Conservation (phyloP, 2,329 filamentous ascomycete species). For the Pestalotiopsis sp. region DNA sequence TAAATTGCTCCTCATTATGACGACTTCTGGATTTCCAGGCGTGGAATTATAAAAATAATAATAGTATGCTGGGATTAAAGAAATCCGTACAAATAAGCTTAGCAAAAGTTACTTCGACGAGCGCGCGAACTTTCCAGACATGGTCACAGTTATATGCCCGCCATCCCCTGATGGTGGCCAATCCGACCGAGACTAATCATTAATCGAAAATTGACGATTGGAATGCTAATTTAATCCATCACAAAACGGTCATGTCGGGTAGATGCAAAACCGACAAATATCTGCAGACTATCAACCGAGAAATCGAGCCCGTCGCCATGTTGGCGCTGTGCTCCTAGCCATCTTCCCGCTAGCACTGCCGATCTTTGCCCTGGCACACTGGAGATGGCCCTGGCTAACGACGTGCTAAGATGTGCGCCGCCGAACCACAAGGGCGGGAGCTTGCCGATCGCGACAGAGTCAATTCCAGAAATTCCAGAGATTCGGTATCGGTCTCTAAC, state of each 20-base stretch:
- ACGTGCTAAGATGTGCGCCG: too few relatives aligned
- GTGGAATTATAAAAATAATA: neutral
- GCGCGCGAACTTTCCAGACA: neutral
- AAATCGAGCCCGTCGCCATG: too few relatives aligned
- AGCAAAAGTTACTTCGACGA: neutral
- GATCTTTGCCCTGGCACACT: neutral
- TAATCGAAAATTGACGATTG: neutral
- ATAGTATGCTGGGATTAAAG: neutral
- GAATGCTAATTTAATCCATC: neutral
- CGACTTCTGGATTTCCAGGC: neutral
- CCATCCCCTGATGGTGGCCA: neutral
- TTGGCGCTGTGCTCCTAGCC: too few relatives aligned
- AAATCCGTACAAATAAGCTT: neutral
- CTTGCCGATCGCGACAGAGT: too few relatives aligned
- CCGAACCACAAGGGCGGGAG: too few relatives aligned
- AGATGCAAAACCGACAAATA: too few relatives aligned
- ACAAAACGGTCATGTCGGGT: neutral
- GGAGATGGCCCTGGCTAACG: too few relatives aligned
- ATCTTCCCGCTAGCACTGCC: neutral
- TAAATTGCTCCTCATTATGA: neutral
- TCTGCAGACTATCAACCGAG: too few relatives aligned
- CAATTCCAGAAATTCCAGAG: too few relatives aligned
- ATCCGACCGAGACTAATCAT: neutral
- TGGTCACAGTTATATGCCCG: neutral
- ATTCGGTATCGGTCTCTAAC: too few relatives aligned